phyloP scores from a whole-genome alignment of 2,329 filamentous ascomycete species.

The Ophiosphaerella herpotricha region DNA sequence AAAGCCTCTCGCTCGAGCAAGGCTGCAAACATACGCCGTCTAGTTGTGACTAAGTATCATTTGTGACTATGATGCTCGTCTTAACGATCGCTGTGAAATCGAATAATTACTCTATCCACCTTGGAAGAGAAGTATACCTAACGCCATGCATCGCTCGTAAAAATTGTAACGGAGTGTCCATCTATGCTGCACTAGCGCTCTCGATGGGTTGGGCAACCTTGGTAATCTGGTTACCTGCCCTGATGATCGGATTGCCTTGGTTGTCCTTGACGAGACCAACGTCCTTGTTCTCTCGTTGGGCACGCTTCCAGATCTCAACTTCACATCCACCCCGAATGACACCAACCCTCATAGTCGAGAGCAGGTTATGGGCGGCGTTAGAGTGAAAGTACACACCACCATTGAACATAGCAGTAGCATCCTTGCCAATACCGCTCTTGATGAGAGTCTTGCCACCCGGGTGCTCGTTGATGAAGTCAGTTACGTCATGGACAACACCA shows the following conservation, averaged over 20 bases:
- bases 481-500: slow-evolving; percentile 50
- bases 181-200: slow-evolving; percentile 80
- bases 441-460: slow-evolving; percentile 51
- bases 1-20: slow-evolving; percentile 23
- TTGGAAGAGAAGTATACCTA: slow-evolving; percentile 27
- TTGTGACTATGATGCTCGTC: slow-evolving; percentile 15
- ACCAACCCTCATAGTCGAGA: slow-evolving; percentile 50
- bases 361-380: slow-evolving; percentile 50
- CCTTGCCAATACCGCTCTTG: slow-evolving; percentile 49
- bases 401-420: slow-evolving; percentile 52
- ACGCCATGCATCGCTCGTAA: slow-evolving; percentile 40
- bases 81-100: slow-evolving; percentile 36
- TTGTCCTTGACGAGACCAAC: slow-evolving; percentile 79
- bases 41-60: slow-evolving; percentile 28
- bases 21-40: slow-evolving; percentile 36
- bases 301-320: slow-evolving; percentile 53
- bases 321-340: slow-evolving; percentile 51
- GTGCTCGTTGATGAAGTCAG: slow-evolving; percentile 50
- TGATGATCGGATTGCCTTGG: slow-evolving; percentile 78
- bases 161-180: slow-evolving; percentile 11
- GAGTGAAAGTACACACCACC: slow-evolving; percentile 51
- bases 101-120: slow-evolving; percentile 31
- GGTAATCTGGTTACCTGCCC: slow-evolving; percentile 84
- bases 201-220: slow-evolving; percentile 78
- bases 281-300: slow-evolving; percentile 64